phyloP scores from a whole-genome alignment of 106 monocot genomes.

The Gastrodia elata region DNA sequence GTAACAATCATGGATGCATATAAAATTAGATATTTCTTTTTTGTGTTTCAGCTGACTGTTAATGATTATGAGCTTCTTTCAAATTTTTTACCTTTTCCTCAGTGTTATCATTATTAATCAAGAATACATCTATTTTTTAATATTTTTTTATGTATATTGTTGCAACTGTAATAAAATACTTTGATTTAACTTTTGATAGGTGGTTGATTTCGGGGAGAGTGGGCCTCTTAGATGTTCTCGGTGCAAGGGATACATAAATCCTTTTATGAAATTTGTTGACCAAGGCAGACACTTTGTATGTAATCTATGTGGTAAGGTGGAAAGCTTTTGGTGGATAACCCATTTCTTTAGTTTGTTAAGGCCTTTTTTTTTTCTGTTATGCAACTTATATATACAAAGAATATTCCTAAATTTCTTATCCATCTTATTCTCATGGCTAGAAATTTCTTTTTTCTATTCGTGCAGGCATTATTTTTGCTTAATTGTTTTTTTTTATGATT shows the following conservation, averaged over 20 bases:
- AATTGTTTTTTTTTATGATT: background rate
- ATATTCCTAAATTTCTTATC: background rate
- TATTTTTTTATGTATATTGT: background rate
- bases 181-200: slow-evolving; percentile 24
- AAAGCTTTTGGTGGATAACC: background rate
- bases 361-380: background rate
- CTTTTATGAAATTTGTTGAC: slow-evolving; percentile 95
- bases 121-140: background rate
- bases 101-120: background rate
- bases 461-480: background rate
- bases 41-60: background rate
- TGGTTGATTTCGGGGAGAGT: slow-evolving; percentile 95
- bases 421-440: background rate
- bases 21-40: background rate
- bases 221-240: slow-evolving; percentile 92
- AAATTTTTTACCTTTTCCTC: background rate
- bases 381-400: background rate
- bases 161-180: background rate
- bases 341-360: background rate
- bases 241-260: slow-evolving; percentile 98
- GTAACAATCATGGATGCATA: background rate
- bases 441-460: background rate
- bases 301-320: slow-evolving; percentile 86
- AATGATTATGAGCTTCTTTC: background rate
- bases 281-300: slow-evolving; percentile 92